These are phyloP conservation scores for Dalechampia spathulata DNA, from an alignment of 441 rosid genomes.

Conservation along the genomic window DNA sequence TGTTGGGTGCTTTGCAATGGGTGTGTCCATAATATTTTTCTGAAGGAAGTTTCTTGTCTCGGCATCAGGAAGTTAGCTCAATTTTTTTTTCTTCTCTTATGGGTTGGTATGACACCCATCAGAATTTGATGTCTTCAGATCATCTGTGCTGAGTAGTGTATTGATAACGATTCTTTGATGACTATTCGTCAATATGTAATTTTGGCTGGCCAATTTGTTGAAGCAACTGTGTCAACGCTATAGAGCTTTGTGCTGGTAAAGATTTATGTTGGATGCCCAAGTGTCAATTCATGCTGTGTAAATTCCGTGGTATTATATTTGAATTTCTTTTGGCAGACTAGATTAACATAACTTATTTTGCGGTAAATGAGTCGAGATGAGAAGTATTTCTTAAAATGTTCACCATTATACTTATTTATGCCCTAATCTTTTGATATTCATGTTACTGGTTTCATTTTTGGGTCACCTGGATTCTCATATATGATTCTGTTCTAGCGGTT, in stretches of 20 bases:
- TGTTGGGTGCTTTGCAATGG: constrained; percentile 79
- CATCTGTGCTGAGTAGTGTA: constrained; percentile 8
- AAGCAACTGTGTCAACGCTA: too few species aligned
- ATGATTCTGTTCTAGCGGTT: too few species aligned
- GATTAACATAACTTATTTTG: too few species aligned
- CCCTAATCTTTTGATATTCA: too few species aligned
- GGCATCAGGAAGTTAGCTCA: constrained; percentile 18
- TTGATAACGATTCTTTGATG: constrained; percentile 13
- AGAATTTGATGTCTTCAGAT: constrained; percentile 11
- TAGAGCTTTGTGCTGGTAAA: background rate
- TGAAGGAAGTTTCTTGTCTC: constrained; percentile 17
- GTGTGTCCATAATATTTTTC: constrained; percentile 64
- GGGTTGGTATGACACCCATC: constrained; percentile 4
- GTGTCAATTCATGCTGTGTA: background rate
- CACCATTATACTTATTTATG: too few species aligned
- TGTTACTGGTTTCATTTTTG: too few species aligned
- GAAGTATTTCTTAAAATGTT: too few species aligned
- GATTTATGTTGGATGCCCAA: background rate
- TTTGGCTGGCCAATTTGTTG: too few species aligned
- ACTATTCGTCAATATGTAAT: too few species aligned
- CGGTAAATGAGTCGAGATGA: too few species aligned
- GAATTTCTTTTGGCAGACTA: too few species aligned
- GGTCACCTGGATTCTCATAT: too few species aligned
- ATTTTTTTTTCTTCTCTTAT: constrained; percentile 17
- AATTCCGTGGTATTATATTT: background rate